Evolutionary conservation across 2,329 filamentous ascomycete genomes (phyloP), one percentile per base, ranked within the genome.

Genomic region (Aspergillus japonicus): DNA sequence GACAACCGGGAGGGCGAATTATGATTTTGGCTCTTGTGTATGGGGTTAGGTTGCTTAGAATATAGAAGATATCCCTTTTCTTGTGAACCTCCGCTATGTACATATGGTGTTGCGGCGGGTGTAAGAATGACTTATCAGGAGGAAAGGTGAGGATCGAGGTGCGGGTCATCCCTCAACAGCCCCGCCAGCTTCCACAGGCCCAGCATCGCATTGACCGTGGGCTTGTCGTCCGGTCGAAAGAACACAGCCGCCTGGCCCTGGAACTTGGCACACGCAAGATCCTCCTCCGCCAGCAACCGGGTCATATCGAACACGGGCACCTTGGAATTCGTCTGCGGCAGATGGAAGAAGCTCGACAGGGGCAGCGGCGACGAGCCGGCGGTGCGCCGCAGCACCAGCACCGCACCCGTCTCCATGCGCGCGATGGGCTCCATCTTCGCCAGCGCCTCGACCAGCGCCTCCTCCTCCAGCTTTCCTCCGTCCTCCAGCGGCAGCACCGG

Each of bases 141-240:
- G 39, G 5, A 44, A 16, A 6, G 16, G 2, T 42, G 5, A 14
- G 39, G 39, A n/a, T 42, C 39, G 5, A 7, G 16, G 8, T 44
- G 16, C 10, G 16, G 42, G 23, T 57, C 60, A 24, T 57, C 42
- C 10, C 62, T 59, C 10, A 76, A 33, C 35, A 70, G 75, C 0
- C 68, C 70, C 59, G 77, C 71, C 11, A 79, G 61, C 57, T 71
- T 77, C 77, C 77, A 80, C 23, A 80, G 57, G 0, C 67, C 67
- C 61, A 76, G 57, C 61, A 78, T 69, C 24, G 72, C 66, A 23
- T 75, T 63, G 23, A 72, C 58, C 0, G 72, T 69, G 16, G 62
- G 56, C 24, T 62, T 56, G 5, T 69, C 64, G 33, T 69, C 67
- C 0, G 77, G 74, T 47, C 71, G 69, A 42, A 77, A 71, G 55